These are phyloP conservation scores for Aspergillus pseudoterreus DNA, from an alignment of 2,329 filamentous ascomycete species.

Conservation along the genomic window DNA sequence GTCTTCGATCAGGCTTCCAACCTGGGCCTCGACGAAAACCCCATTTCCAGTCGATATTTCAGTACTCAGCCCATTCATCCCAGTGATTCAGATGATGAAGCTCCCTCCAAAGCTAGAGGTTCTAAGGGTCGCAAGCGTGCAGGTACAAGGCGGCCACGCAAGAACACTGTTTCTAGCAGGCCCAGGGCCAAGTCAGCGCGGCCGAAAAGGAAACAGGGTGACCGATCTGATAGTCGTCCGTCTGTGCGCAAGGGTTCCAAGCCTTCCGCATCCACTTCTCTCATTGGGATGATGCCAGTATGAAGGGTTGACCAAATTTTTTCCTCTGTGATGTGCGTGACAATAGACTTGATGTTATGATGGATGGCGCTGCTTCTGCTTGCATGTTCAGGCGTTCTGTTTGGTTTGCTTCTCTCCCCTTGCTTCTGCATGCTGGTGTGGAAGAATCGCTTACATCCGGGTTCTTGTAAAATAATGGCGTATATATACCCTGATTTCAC, in stretches of 20 bases:
- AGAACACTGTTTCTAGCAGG: constrained; percentile 19
- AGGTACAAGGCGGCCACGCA: constrained; percentile 24
- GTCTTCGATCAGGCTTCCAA: constrained; percentile 24
- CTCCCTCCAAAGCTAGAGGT: constrained; percentile 13
- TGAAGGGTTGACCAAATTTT: constrained; percentile 16
- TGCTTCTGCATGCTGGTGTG: background rate
- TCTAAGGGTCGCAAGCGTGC: constrained; percentile 24
- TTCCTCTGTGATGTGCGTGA: background rate
- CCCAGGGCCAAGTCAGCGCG: constrained; percentile 22
- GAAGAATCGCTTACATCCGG: background rate
- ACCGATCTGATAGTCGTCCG: constrained; percentile 18
- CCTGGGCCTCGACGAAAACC: constrained; percentile 21
- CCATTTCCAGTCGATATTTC: constrained; percentile 35
- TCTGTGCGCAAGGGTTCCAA: constrained; percentile 23
- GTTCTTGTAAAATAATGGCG: background rate
- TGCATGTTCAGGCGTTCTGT: constrained; percentile 17
- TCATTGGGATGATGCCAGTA: constrained; percentile 39
- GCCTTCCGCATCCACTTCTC: constrained; percentile 23
- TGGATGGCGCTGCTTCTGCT: constrained; percentile 1
- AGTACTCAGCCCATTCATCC: constrained; percentile 19
- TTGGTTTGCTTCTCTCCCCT: background rate
- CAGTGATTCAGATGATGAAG: constrained; percentile 19
- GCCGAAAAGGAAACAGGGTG: constrained; percentile 20
- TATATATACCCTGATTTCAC: background rate
- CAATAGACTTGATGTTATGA: constrained; percentile 6